Conservation (phyloP, 768 basidiomycete genomes). For the Boletus tomentosulus region DNA sequence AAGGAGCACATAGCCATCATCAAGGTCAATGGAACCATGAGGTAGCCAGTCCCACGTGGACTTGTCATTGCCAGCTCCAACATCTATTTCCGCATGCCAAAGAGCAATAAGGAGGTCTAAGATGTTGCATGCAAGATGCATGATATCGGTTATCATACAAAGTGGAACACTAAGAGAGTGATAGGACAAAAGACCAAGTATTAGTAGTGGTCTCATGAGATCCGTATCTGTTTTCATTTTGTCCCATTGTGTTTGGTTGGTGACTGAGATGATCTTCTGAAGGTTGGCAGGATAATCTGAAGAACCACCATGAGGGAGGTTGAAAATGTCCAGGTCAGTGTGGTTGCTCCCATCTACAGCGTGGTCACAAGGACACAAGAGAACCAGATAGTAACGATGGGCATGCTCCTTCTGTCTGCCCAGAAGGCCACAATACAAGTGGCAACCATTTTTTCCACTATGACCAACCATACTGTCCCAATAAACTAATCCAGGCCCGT, state of each 20-base stretch:
- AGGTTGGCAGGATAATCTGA: background rate
- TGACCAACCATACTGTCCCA: constrained; percentile 36
- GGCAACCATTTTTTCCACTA: constrained; percentile 33
- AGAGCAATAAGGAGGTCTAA: constrained; percentile 21
- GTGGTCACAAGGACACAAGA: constrained; percentile 27
- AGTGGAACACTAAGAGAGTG: constrained; percentile 29
- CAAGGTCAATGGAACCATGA: too few relatives aligned
- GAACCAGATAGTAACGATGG: constrained; percentile 32
- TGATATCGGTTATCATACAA: constrained; percentile 38
- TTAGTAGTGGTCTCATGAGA: too few relatives aligned
- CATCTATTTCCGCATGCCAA: constrained; percentile 21
- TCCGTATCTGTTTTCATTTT: constrained; percentile 27
- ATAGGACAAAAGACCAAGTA: constrained; percentile 28
- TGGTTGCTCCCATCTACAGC: constrained; percentile 26
- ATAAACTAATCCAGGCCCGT: constrained; percentile 26
- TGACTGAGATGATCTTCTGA: background rate
- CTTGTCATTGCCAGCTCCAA: constrained; percentile 14
- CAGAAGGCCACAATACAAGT: constrained; percentile 25
- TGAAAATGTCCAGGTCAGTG: constrained; percentile 25
- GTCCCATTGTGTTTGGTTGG: constrained; percentile 25
- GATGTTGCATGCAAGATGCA: constrained; percentile 36
- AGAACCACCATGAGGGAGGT: constrained; percentile 6
- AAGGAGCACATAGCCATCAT: too few relatives aligned
- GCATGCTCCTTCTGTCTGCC: constrained; percentile 27
- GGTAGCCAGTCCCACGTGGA: constrained; percentile 33